phyloP scores from a whole-genome alignment of 2,329 filamentous ascomycete species.

The Pyrenochaeta sp. region DNA sequence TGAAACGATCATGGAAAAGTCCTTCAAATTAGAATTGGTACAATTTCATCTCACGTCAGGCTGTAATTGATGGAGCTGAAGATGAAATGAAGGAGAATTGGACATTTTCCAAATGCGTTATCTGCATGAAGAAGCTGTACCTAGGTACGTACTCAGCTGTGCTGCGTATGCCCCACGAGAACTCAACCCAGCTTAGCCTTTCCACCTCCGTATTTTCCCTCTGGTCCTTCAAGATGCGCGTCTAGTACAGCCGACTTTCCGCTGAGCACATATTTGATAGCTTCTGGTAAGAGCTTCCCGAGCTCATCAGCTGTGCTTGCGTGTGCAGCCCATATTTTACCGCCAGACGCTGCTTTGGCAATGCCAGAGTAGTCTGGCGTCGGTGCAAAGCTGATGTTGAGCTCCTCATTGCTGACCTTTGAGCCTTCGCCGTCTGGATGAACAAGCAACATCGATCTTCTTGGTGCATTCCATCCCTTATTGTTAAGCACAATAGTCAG shows the following conservation, averaged over 20 bases:
- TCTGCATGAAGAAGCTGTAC: too few species aligned
- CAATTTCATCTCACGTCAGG: too few species aligned
- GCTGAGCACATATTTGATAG: constrained; percentile 64
- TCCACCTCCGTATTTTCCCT: constrained; percentile 60
- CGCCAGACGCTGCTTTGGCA: constrained; percentile 70
- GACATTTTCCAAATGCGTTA: too few species aligned
- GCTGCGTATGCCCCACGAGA: background rate
- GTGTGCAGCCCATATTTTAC: constrained; percentile 66
- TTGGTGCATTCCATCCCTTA: constrained; percentile 74
- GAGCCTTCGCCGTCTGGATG: constrained; percentile 70
- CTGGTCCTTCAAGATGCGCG: constrained; percentile 63
- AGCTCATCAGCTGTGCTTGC: constrained; percentile 66
- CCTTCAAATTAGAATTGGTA: too few species aligned
- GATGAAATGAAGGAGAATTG: too few species aligned
- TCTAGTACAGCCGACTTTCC: constrained; percentile 70
- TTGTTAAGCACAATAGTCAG: constrained; percentile 73
- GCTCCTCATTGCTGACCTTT: constrained; percentile 67
- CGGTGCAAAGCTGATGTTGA: constrained; percentile 72
- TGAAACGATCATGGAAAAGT: too few species aligned
- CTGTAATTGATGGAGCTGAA: too few species aligned
- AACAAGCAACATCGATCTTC: constrained; percentile 67
- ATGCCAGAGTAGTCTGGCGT: constrained; percentile 73
- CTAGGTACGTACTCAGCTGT: background rate
- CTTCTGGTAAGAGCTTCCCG: constrained; percentile 61
- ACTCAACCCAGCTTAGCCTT: constrained; percentile 21